Percentiles rank a stretch among this genome's conserved stretches.
phyloP scores from a whole-genome alignment of 2,329 filamentous ascomycete genomes.

The Cladosporium austrohemisphaericum region DNA sequence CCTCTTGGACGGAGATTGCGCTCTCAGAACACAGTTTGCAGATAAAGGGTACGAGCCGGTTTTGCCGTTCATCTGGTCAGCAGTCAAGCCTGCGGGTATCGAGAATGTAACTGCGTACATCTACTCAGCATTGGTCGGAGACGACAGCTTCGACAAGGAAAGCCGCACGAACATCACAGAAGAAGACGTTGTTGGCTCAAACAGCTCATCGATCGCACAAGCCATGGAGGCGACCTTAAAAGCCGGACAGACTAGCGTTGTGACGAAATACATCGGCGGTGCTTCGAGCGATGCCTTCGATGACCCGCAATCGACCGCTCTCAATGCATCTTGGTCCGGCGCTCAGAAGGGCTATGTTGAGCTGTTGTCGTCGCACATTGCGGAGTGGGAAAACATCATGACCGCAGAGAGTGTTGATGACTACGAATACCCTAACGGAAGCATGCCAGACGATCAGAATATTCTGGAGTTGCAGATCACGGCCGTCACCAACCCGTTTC shows the following conservation, averaged over 20 bases:
- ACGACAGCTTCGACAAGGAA: conserved; percentile 35
- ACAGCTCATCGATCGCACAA: conserved; percentile 64
- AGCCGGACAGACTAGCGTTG: conserved; percentile 50
- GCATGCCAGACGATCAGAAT: conserved; percentile 54
- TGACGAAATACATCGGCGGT: conserved; percentile 65
- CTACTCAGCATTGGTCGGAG: conserved; percentile 48
- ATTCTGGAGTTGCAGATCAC: conserved; percentile 56
- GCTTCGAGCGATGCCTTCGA: conserved; percentile 66
- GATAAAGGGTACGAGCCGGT: conserved; percentile 54
- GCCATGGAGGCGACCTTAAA: conserved; percentile 52
- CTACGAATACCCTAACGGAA: conserved; percentile 57
- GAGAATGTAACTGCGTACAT: conserved; percentile 60
- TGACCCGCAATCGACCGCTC: conserved; percentile 54
- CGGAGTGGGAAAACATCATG: conserved; percentile 61
- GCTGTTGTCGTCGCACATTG: conserved; percentile 54
- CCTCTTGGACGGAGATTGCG: conserved; percentile 63
- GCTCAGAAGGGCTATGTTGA: conserved; percentile 52
- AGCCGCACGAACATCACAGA: conserved; percentile 44
- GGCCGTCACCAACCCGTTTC: conserved; percentile 54
- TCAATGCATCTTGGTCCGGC: conserved; percentile 51
- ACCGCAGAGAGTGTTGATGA: conserved; percentile 60
- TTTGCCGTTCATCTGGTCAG: conserved; percentile 56
- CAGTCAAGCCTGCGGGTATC: conserved; percentile 61
- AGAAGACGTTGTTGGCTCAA: conserved; percentile 49
- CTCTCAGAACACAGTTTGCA: conserved; percentile 60